A percentile compares a stretch with the other conserved stretches of the same genome.
Conservation (phyloP, 208 protist species). For the Herpetomonas samuelpessoai region DNA sequence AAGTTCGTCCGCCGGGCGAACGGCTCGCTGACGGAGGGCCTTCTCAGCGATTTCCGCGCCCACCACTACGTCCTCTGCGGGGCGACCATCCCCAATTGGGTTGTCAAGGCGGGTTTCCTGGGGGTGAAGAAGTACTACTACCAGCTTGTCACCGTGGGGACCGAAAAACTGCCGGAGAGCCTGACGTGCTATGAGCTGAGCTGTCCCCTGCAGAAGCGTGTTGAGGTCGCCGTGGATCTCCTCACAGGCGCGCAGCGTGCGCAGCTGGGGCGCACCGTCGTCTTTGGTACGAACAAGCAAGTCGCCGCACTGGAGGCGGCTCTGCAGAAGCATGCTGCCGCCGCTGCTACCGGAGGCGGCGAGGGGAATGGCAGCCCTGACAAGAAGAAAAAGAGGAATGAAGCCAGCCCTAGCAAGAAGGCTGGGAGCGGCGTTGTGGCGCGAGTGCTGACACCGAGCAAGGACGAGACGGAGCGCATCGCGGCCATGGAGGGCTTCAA, state of each 20-base stretch:
- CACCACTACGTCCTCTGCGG: slow-evolving; percentile 92
- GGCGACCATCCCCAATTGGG: slow-evolving; percentile 91
- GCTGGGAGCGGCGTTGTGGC: slow-evolving; percentile 24
- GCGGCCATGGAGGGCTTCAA: slow-evolving; percentile 86
- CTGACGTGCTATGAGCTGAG: slow-evolving; percentile 59
- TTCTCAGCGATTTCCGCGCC: slow-evolving; percentile 74
- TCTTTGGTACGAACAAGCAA: slow-evolving; percentile 69
- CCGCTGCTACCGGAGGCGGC: too few species aligned
- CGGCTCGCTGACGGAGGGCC: slow-evolving; percentile 62
- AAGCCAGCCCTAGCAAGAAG: slow-evolving; percentile 1
- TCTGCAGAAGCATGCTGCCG: slow-evolving; percentile 1
- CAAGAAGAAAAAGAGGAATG: slow-evolving; percentile 17
- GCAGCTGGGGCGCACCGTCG: slow-evolving; percentile 61
- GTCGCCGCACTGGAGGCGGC: slow-evolving; percentile 21
- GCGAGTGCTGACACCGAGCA: slow-evolving; percentile 40
- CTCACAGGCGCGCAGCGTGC: slow-evolving; percentile 13
- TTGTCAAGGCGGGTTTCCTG: slow-evolving; percentile 87
- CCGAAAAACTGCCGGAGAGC: slow-evolving; percentile 65
- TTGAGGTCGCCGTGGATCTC: slow-evolving; percentile 32
- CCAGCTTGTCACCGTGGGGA: slow-evolving; percentile 73
- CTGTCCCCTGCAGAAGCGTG: slow-evolving; percentile 41
- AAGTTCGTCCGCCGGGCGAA: slow-evolving; percentile 73
- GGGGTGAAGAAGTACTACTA: slow-evolving; percentile 93
- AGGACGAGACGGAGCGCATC: slow-evolving; percentile 74
- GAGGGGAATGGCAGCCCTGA: neutral